A percentile compares a stretch with the other conserved stretches of the same genome.
phyloP scores from a whole-genome alignment of 768 basidiomycete genomes.

The Pleurotus ostreatus region DNA sequence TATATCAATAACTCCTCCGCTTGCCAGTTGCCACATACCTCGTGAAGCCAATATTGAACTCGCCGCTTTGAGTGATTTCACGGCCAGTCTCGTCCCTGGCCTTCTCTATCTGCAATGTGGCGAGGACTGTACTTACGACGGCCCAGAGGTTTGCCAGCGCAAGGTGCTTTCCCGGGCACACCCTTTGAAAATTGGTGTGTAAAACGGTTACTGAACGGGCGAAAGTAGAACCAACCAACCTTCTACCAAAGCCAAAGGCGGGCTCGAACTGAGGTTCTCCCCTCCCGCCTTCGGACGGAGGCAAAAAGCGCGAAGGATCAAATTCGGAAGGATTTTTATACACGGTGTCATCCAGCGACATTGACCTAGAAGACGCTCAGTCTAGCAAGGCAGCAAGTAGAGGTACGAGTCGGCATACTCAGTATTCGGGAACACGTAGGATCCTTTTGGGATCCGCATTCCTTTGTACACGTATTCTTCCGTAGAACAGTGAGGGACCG shows the following conservation, averaged over 20 bases:
- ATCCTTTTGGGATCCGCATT: conserved; percentile 17
- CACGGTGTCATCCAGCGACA: neutral
- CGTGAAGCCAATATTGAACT: neutral
- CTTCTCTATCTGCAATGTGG: conserved; percentile 9
- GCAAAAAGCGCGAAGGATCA: neutral
- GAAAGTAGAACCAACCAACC: neutral
- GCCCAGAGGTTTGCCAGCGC: conserved; percentile 35
- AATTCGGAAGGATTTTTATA: neutral
- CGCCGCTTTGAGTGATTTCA: neutral
- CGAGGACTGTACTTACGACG: conserved; percentile 15
- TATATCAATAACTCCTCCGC: too few relatives aligned
- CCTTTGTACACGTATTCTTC: conserved; percentile 20
- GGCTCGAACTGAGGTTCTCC: neutral
- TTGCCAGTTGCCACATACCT: neutral
- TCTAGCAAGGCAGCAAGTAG: neutral
- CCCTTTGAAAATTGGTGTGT: conserved; percentile 9
- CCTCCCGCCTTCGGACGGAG: neutral
- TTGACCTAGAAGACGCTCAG: neutral
- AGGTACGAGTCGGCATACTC: neutral
- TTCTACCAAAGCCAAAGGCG: neutral
- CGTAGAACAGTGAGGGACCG: conserved; percentile 13
- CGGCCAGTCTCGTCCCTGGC: neutral
- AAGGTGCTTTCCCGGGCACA: conserved; percentile 41
- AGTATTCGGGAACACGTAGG: conserved; percentile 11
- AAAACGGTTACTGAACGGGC: neutral